phyloP scores from a whole-genome alignment of 1,284 basidiomycete genomes.

The Takashimella tepidaria region DNA sequence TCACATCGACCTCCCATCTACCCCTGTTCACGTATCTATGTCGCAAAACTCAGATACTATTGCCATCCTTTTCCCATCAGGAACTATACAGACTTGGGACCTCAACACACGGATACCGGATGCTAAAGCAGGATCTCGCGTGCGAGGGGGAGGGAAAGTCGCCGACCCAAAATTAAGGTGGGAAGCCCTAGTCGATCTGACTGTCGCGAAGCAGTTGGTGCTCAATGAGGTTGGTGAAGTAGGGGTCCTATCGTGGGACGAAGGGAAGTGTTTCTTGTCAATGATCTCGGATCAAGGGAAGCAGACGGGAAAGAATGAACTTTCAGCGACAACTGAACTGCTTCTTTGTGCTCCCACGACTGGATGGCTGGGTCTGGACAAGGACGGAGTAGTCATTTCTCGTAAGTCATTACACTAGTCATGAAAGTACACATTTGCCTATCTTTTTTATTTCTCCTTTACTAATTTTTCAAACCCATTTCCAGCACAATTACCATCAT shows the following conservation, averaged over 20 bases:
- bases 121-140: slow-evolving; percentile 44
- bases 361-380: slow-evolving; percentile 27
- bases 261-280: slow-evolving; percentile 2
- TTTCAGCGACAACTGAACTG: slow-evolving; percentile 20
- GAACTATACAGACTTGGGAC: slow-evolving; percentile 60
- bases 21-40: slow-evolving; percentile 66
- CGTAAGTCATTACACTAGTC: slow-evolving; percentile 8
- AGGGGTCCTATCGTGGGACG: slow-evolving; percentile 25
- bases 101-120: slow-evolving; percentile 56
- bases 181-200: slow-evolving; percentile 41
- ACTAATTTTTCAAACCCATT: neutral
- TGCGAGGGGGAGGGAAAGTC: slow-evolving; percentile 57
- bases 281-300: slow-evolving; percentile 1
- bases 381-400: slow-evolving; percentile 19
- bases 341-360: slow-evolving; percentile 26
- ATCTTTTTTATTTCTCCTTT: too few species aligned
- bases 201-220: slow-evolving; percentile 32
- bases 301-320: slow-evolving; percentile 8
- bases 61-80: slow-evolving; percentile 57
- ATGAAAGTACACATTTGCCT: too few species aligned
- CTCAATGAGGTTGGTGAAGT: slow-evolving; percentile 26
- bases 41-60: slow-evolving; percentile 58
- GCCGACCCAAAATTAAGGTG: slow-evolving; percentile 56
- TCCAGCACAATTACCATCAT: neutral
- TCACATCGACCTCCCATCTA: slow-evolving; percentile 54